phyloP scores from a whole-genome alignment of 2,329 filamentous ascomycete genomes.

The Diaporthe sp. region DNA sequence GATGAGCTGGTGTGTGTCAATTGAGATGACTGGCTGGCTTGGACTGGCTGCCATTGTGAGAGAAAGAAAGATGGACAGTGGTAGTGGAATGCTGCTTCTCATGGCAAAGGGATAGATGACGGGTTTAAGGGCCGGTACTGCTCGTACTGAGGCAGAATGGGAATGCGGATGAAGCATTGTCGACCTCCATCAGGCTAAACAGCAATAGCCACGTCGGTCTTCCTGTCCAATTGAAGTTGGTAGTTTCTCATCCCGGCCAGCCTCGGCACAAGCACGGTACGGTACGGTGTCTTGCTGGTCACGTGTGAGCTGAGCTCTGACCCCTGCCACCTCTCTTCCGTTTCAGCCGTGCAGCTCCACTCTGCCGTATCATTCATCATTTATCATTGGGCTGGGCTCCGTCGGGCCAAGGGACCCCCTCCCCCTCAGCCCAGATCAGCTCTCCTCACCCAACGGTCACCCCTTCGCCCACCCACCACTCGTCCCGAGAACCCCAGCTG shows the following conservation, averaged over 20 bases:
- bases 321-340: constrained; percentile 4
- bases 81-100: not conserved
- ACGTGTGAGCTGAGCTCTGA: constrained; percentile 3
- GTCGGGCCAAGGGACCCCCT: constrained; percentile 10
- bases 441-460: constrained; percentile 12
- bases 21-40: not conserved
- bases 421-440: not conserved
- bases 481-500: constrained; percentile 21
- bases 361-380: constrained; percentile 1
- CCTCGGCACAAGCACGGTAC: not conserved
- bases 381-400: not conserved
- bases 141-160: constrained; percentile 6
- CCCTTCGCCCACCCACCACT: constrained; percentile 14
- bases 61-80: not conserved
- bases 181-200: not conserved
- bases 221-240: not conserved
- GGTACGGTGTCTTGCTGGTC: not conserved
- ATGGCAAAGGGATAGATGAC: not conserved
- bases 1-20: not conserved
- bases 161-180: not conserved
- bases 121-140: constrained; percentile 25
- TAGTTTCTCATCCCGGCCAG: not conserved
- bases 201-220: not conserved
- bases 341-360: constrained; percentile 24
- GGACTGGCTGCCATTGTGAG: not conserved